These are phyloP conservation scores for Nicotiana attenuata DNA, from an alignment of 257 asterid species.

Conservation along the genomic window DNA sequence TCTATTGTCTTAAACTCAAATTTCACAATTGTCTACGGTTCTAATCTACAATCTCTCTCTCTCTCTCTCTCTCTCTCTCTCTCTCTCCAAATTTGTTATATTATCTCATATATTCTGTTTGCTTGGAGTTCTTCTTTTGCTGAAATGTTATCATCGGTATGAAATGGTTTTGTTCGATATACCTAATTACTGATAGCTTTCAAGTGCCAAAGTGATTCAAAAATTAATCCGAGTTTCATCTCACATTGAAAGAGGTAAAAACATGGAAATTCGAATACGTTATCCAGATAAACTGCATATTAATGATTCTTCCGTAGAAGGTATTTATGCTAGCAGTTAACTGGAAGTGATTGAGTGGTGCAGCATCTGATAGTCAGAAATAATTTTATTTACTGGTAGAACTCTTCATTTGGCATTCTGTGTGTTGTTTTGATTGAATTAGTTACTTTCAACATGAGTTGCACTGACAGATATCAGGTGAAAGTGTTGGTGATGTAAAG, in stretches of 20 bases:
- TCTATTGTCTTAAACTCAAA: not conserved
- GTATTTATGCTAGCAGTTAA: not conserved
- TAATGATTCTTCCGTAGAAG: not conserved
- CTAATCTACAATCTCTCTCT: not conserved
- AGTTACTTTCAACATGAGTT: conserved; percentile 6
- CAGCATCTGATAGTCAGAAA: not conserved
- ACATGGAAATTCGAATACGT: not conserved
- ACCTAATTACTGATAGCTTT: not conserved
- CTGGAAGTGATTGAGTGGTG: not conserved
- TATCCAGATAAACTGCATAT: not conserved
- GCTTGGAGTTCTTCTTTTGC: not conserved
- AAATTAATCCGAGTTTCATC: not conserved
- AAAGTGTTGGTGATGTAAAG: conserved; percentile 81
- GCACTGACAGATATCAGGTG: conserved; percentile 81
- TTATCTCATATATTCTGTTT: not conserved
- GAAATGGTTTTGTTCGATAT: not conserved
- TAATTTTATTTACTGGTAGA: not conserved
- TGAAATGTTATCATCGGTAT: not conserved
- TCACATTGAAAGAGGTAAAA: not conserved
- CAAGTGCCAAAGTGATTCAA: not conserved
- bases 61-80: not conserved
- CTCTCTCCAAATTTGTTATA: not conserved
- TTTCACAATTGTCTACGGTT: not conserved
- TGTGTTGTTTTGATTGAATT: conserved; percentile 4
- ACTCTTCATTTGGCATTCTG: not conserved